Percentiles rank a stretch among this genome's conserved stretches.
Conservation (phyloP, 768 basidiomycete genomes). For the Mycena chlorophos region DNA sequence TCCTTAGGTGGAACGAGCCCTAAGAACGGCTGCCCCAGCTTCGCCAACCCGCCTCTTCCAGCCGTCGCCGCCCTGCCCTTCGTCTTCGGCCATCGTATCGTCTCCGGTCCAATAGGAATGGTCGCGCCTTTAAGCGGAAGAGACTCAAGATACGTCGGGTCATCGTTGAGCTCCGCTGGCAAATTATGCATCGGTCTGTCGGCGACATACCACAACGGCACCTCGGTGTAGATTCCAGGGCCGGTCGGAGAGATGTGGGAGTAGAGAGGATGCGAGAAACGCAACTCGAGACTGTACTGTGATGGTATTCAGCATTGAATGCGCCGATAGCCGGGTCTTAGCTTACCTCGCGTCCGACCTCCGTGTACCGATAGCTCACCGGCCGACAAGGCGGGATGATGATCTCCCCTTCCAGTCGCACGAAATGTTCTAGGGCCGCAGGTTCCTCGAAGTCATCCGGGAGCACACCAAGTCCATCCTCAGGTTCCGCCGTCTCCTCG, state of each 20-base stretch:
- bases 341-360: conserved; percentile 21
- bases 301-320: neutral
- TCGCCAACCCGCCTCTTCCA: conserved; percentile 13
- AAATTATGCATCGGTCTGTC: conserved; percentile 4
- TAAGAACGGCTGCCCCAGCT: conserved; percentile 15
- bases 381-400: conserved; percentile 20
- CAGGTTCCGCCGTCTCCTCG: too few relatives aligned
- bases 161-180: conserved; percentile 14
- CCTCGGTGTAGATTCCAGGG: conserved; percentile 18
- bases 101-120: conserved; percentile 4
- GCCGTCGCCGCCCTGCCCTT: conserved; percentile 10
- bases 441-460: conserved; percentile 1
- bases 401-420: conserved; percentile 18
- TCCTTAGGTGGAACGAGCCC: conserved; percentile 12
- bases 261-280: conserved; percentile 15
- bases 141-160: conserved; percentile 9
- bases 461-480: too few relatives aligned
- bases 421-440: conserved; percentile 9
- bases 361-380: conserved; percentile 23
- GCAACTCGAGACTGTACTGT: conserved; percentile 21
- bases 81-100: conserved; percentile 16
- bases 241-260: conserved; percentile 22
- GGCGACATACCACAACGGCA: conserved; percentile 20
- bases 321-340: neutral
- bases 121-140: conserved; percentile 19